Percentiles rank a stretch among this genome's conserved stretches.
Evolutionary conservation across 2,329 filamentous ascomycete genomes (phyloP).

Genomic region (Rutstroemia sp.): DNA sequence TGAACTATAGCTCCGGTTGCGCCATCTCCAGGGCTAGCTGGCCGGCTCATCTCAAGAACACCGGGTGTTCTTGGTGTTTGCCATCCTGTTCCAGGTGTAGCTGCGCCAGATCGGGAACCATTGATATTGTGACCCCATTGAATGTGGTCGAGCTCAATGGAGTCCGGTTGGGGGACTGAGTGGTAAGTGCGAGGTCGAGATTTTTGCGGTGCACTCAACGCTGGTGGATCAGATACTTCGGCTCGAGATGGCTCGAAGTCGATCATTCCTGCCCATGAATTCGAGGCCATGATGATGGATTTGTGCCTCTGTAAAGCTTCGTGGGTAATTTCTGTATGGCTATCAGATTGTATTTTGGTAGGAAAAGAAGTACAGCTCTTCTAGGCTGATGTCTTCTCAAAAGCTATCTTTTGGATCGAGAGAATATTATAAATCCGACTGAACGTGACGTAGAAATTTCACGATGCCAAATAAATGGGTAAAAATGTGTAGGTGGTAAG

Average conservation of each 20-base stretch:
- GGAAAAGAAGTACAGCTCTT: no score
- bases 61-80: constrained; percentile 19
- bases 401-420: no score
- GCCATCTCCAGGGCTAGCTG: constrained; percentile 37
- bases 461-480: no score
- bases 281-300: constrained; percentile 16
- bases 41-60: constrained; percentile 44
- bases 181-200: constrained; percentile 26
- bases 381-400: no score
- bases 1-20: constrained; percentile 41
- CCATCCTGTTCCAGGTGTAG: constrained; percentile 13
- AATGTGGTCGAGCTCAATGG: constrained; percentile 24
- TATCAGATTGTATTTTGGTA: no score
- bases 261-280: constrained; percentile 23
- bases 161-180: constrained; percentile 21
- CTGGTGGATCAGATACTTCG: constrained; percentile 6
- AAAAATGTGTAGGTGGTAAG: no score
- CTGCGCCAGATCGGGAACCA: constrained; percentile 13
- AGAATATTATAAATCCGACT: no score
- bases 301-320: neutral
- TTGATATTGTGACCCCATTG: constrained; percentile 13
- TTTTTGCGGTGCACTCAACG: constrained; percentile 23
- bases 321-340: neutral
- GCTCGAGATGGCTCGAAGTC: constrained; percentile 19
- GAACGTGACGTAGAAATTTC: no score